These are phyloP conservation scores for Epicoccum nigrum DNA, from an alignment of 2,329 filamentous ascomycete species.

Conservation along the genomic window DNA sequence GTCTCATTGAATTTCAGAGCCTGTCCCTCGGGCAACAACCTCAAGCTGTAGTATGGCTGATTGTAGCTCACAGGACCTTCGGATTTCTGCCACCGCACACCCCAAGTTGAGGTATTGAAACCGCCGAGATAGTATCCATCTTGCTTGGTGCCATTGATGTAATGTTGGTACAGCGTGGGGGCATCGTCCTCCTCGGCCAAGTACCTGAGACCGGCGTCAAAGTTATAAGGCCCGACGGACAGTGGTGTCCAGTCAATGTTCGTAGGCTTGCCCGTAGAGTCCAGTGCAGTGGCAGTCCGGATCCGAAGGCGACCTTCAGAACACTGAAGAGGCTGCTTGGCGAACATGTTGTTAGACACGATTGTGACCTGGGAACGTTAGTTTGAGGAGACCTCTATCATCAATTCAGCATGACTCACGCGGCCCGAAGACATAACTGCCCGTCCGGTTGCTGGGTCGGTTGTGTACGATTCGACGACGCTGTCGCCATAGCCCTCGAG, in stretches of 20 bases:
- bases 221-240: conserved; percentile 19
- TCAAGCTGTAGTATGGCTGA: conserved; percentile 21
- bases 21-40: conserved; percentile 21
- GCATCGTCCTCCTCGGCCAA: conserved; percentile 23
- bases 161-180: conserved; percentile 28
- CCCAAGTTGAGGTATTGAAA: conserved; percentile 28
- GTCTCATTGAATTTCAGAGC: conserved; percentile 22
- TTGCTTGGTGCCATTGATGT: conserved; percentile 26
- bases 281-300: conserved; percentile 16
- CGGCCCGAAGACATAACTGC: conserved; percentile 22
- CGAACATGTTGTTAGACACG: conserved; percentile 20
- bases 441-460: conserved; percentile 14
- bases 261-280: conserved; percentile 17
- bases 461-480: conserved; percentile 13
- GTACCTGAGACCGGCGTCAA: conserved; percentile 25
- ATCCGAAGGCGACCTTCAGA: conserved; percentile 14
- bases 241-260: conserved; percentile 21
- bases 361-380: conserved; percentile 25
- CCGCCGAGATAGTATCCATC: conserved; percentile 27
- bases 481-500: conserved; percentile 22
- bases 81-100: conserved; percentile 22
- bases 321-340: conserved; percentile 26
- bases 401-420: conserved; percentile 8
- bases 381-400: not conserved
- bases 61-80: conserved; percentile 6